phyloP scores from a whole-genome alignment of 2,329 filamentous ascomycete genomes.

The Fusarium guadeloupense region DNA sequence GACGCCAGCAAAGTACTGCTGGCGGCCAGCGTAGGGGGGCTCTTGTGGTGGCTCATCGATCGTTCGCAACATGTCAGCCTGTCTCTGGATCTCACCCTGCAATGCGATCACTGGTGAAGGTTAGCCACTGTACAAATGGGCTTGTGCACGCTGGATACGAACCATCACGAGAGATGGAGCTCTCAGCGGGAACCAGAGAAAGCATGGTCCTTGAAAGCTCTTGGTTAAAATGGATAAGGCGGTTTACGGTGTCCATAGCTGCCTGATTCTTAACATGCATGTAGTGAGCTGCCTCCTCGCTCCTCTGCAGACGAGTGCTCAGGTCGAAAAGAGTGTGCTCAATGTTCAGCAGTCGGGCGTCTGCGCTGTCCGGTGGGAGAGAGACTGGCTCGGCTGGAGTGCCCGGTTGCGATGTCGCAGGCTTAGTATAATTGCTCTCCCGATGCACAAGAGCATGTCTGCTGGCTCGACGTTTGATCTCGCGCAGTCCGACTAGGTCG shows the following conservation, averaged over 20 bases:
- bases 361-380: conserved; percentile 75
- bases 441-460: conserved; percentile 92
- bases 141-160: conserved; percentile 50
- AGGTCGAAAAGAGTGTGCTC: conserved; percentile 88
- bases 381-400: conserved; percentile 84
- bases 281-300: conserved; percentile 83
- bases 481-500: conserved; percentile 87
- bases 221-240: conserved; percentile 79
- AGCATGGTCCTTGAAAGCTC: conserved; percentile 82
- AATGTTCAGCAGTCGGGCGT: conserved; percentile 76
- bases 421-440: conserved; percentile 84
- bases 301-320: conserved; percentile 76
- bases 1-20: conserved; percentile 71
- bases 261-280: conserved; percentile 84
- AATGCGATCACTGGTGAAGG: conserved; percentile 59
- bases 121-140: conserved; percentile 20
- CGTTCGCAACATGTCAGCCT: conserved; percentile 64
- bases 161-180: conserved; percentile 84
- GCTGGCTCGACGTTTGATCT: conserved; percentile 95
- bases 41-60: conserved; percentile 73
- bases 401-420: conserved; percentile 78
- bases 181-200: conserved; percentile 78
- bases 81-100: conserved; percentile 69
- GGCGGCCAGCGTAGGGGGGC: conserved; percentile 71
- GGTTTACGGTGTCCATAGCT: conserved; percentile 80